Percentiles rank a stretch among this genome's conserved stretches.
Evolutionary conservation across 495 filamentous ascomycete genomes (phyloP).

Genomic region (Xylaria venustula): DNA sequence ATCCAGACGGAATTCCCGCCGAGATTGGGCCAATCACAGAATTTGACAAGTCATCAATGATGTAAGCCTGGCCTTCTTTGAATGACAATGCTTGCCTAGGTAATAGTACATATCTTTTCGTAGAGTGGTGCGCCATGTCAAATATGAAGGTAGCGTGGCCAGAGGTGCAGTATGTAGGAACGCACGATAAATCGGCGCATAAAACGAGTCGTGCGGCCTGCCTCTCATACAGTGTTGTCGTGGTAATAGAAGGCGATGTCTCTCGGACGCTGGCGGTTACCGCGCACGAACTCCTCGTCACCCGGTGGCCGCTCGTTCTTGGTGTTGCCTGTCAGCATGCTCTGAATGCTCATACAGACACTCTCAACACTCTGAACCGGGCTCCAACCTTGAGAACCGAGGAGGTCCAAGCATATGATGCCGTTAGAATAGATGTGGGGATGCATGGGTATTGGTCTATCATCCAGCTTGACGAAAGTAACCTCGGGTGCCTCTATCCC

Average conservation of each 20-base stretch:
- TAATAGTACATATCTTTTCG: neutral
- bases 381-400: conserved; percentile 84
- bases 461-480: conserved; percentile 67
- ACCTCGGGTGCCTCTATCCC: conserved; percentile 84
- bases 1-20: neutral
- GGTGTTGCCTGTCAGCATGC: conserved; percentile 93
- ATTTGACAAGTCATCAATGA: neutral
- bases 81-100: neutral
- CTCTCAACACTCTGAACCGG: conserved; percentile 97
- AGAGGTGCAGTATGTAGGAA: neutral
- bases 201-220: neutral
- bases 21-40: neutral
- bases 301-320: conserved; percentile 85
- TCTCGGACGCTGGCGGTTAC: conserved; percentile 71
- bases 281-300: conserved; percentile 79
- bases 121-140: neutral
- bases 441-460: conserved; percentile 85
- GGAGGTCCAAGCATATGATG: conserved; percentile 94
- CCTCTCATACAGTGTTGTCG: conserved; percentile 71
- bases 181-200: no score
- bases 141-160: neutral
- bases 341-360: conserved; percentile 96
- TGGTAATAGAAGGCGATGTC: conserved; percentile 90
- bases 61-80: neutral
- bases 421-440: conserved; percentile 98